Base-by-base conservation (phyloP, 139 green algal genomes). In the Gonium pectorale region DNA sequence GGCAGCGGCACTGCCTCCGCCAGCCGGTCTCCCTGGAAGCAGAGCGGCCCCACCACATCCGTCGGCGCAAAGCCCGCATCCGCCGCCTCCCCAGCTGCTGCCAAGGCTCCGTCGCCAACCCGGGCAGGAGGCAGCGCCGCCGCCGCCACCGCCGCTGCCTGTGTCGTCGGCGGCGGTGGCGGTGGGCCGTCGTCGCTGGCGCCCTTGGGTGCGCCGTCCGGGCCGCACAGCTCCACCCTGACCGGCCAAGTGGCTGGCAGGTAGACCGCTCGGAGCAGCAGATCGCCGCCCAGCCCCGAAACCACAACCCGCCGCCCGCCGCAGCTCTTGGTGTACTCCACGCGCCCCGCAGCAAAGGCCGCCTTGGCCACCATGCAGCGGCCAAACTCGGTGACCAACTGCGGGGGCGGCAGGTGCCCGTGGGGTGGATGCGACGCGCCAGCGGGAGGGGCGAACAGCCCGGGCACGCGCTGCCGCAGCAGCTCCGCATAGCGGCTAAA, bases 241-340 rank as follows among this genome's bases (percentile, higher is more conserved):
- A 89, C 60, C 0, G 69, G 69, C 87, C 87, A 91, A 0, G 72
- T 87, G 24, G 66, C 79, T 13, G 87, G 87, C 71, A 91, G 70
- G 72, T 91, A 91, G n/a, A 83, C 87, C 19, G 87, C 79, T 21
- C 87, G 79, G 64, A 91, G 84, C 46, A 86, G 83, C 66, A 91
- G 60, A 67, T 91, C 87, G 37, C 79, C 87, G 5, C 87, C 87
- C 5, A 85, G 46, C 49, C 81, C 79, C 8, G 33, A 67, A 46
- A 91, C 87, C 56, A 83, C 87, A 26, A 91, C 81, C 27, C 80
- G 82, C 27, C 82, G 82, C 1, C 87, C 87, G n/a, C 87, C 87
- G 35, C 77, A 85, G 21, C 9, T 31, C 38, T 91, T 91, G 43
- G 54, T 79, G 83, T 91, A 91, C 54, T 91, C 79, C 22, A 91